A percentile compares a stretch with the other conserved stretches of the same genome.
phyloP scores from a whole-genome alignment of 2,329 filamentous ascomycete genomes.

The Epichloe gansuensis region DNA sequence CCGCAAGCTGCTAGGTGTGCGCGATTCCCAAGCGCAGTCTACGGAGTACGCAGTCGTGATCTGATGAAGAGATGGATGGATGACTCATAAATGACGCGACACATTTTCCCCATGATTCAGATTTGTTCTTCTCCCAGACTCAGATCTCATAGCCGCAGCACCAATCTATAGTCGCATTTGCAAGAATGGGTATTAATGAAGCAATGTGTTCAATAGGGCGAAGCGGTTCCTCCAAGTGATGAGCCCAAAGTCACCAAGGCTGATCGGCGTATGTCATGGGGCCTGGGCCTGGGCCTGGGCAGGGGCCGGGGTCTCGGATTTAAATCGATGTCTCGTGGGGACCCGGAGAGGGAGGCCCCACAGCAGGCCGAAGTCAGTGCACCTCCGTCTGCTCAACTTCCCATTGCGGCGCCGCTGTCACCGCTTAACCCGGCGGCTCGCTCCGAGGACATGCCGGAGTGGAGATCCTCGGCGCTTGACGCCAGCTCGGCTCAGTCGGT shows the following conservation, averaged over 20 bases:
- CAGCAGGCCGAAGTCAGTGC: slow-evolving; percentile 5
- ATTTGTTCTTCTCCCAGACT: neutral
- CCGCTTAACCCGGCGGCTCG: slow-evolving; percentile 5
- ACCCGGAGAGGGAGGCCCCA: slow-evolving; percentile 8
- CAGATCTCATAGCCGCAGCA: slow-evolving; percentile 9
- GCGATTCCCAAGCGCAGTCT: neutral
- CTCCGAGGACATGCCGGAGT: neutral
- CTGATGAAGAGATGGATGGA: slow-evolving; percentile 23
- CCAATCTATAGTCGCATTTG: slow-evolving; percentile 13
- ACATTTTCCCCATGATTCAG: slow-evolving; percentile 10
- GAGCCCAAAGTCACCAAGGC: slow-evolving; percentile 24
- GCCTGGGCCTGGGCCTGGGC: slow-evolving; percentile 18
- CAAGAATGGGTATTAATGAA: slow-evolving; percentile 21
- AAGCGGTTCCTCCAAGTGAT: slow-evolving; percentile 21
- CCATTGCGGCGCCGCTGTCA: slow-evolving; percentile 5
- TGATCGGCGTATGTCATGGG: slow-evolving; percentile 33
- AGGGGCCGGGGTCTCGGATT: slow-evolving; percentile 21
- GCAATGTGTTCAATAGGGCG: slow-evolving; percentile 19
- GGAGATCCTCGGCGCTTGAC: neutral
- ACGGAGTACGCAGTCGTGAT: slow-evolving; percentile 16
- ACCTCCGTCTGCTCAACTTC: slow-evolving; percentile 4
- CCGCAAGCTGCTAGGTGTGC: slow-evolving; percentile 1
- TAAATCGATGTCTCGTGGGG: slow-evolving; percentile 15
- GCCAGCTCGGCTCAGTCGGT: neutral
- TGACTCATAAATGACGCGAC: slow-evolving; percentile 30